Base-by-base conservation (phyloP, 495 filamentous ascomycete species). In the Margaritispora aquatica region DNA sequence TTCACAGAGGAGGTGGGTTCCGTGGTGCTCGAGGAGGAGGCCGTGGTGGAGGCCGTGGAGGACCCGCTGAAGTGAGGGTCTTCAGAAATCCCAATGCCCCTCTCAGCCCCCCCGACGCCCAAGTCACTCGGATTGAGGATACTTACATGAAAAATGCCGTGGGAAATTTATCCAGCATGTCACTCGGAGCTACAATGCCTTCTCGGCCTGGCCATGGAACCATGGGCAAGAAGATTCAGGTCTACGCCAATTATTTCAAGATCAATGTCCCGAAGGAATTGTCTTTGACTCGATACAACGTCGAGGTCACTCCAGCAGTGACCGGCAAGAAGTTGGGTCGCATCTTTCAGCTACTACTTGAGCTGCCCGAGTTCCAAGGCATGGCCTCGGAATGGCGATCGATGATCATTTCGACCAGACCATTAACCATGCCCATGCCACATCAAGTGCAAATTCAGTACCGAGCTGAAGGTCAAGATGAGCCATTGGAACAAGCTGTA, bases 231-330 rank as follows among this genome's bases (percentile, higher is more conserved):
- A 44, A 57, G 1, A 68, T 82, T 7, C 58, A 67, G 0, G 69
- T 84, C 0, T 84, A 74, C 64, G 77, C 81, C 17, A 84, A 84
- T 54, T 82, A 82, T 54, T 70, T 83, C 55, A 65, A 75, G 0
- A 41, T 83, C 3, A 66, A 60, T 15, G 65, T 69, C 0, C 59
- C 69, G 1, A 68, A 64, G 26, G 69, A 75, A 19, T 55, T 73
- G 10, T 56, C 59, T 9, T 55, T 80, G 15, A 74, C 68, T 48
- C 64, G 75, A 26, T 84, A 84, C 57, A 67, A 72, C 57, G 63
- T 82, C 46, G 60, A 68, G 8, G 68, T 81, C 26, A 54, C 31
- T 0, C 68, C 69, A 5, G 58, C 66, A 41, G 63, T 69, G 1
- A 64, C 61, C 3, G 75, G 73, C 5, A 80, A 72, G 60, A 83